Evolutionary conservation across 2,329 filamentous ascomycete species (phyloP).

Genomic region (Cryphonectria japonica): DNA sequence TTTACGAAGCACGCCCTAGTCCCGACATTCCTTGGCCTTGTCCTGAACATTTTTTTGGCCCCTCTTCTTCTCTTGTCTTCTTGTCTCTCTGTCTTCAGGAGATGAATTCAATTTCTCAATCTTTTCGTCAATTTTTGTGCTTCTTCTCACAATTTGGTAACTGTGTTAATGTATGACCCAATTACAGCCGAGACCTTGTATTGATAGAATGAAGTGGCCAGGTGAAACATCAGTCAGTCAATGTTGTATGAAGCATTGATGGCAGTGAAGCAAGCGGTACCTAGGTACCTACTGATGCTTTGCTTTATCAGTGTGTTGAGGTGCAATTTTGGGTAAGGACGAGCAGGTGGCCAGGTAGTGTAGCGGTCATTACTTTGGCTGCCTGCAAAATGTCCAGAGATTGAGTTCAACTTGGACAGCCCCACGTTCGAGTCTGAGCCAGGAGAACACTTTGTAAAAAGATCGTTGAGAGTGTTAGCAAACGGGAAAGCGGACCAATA

Average conservation of each 20-base stretch:
- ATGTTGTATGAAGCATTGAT: not conserved
- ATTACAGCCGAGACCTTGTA: too few species aligned
- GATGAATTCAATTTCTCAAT: too few species aligned
- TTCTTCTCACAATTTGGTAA: too few species aligned
- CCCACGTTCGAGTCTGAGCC: not conserved
- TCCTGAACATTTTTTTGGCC: not conserved
- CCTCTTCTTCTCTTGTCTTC: not conserved
- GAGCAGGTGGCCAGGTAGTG: not conserved
- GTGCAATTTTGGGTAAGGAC: not conserved
- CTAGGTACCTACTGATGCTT: not conserved
- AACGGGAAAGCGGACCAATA: not conserved
- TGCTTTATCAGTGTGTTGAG: not conserved
- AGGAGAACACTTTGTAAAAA: not conserved
- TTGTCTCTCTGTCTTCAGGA: not conserved
- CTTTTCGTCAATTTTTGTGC: too few species aligned
- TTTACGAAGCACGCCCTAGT: not conserved
- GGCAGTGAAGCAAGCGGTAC: too few species aligned
- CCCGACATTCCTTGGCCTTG: not conserved
- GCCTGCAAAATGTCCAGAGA: not conserved
- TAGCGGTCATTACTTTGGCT: not conserved
- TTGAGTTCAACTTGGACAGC: not conserved
- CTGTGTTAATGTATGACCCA: too few species aligned
- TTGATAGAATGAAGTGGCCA: not conserved
- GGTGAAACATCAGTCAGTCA: not conserved
- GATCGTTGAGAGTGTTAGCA: slow-evolving; percentile 1